A percentile compares a stretch with the other conserved stretches of the same genome.
Evolutionary conservation across 352 stramenopile genomes (phyloP).

Genomic region (Phytophthora nicotianae): DNA sequence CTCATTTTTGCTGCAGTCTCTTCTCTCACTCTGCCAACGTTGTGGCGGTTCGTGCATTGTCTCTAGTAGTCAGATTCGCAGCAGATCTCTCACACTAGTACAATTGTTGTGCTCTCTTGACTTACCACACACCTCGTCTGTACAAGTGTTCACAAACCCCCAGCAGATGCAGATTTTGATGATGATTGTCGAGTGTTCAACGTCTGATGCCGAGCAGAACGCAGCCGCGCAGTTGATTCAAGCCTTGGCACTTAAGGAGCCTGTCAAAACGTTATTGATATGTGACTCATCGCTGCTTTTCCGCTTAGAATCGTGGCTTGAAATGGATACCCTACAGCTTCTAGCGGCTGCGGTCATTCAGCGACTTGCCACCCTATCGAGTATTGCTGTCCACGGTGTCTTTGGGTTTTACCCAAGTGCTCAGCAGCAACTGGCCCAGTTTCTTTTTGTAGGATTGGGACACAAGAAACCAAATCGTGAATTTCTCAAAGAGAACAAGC

Average conservation of each 20-base stretch:
- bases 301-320: conserved; percentile 21
- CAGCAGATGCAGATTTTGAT: conserved; percentile 32
- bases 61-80: conserved; percentile 23
- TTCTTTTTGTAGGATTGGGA: conserved; percentile 28
- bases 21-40: conserved; percentile 23
- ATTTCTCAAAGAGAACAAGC: not conserved
- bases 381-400: not conserved
- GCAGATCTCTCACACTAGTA: conserved; percentile 25
- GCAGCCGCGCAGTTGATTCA: conserved; percentile 29
- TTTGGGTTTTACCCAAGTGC: conserved; percentile 33
- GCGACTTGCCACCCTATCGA: conserved; percentile 11
- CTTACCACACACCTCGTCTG: conserved; percentile 19
- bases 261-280: conserved; percentile 20
- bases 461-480: not conserved
- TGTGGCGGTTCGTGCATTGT: conserved; percentile 17
- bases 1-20: conserved; percentile 16
- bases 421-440: conserved; percentile 42
- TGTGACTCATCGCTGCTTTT: conserved; percentile 12
- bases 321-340: conserved; percentile 12
- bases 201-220: conserved; percentile 26
- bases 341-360: conserved; percentile 16
- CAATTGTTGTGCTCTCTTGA: conserved; percentile 41
- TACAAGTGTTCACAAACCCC: conserved; percentile 27
- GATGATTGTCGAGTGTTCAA: conserved; percentile 34
- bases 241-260: conserved; percentile 26